Evolutionary conservation across 176 grass and related monocot genomes (phyloP), one percentile per base, ranked within the genome.

Genomic region (Metroxylon sagu): DNA sequence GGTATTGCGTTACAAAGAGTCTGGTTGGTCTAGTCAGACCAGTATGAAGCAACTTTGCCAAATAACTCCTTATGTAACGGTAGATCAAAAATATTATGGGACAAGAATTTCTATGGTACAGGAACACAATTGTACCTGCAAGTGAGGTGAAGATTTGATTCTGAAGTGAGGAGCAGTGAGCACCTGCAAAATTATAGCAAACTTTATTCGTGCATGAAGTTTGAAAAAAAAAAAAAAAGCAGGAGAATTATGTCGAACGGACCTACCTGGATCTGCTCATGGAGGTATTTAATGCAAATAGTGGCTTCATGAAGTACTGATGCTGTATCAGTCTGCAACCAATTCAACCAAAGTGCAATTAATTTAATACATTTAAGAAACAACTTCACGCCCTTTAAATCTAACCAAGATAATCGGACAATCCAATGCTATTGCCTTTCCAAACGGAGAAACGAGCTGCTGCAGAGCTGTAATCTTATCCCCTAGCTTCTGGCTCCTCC

Each of bases 381-480:
- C 35, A 6, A 43, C 8, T 10, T 43, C 35, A 1, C 35, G 3
- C 35, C 35, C 8, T 14, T 43, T 43, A 12, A 0, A 12, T 43
- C 10, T 43, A 12, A 43, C 35, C 35, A 12, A 43, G 12, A 14
- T 14, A 43, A 43, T 43, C 35, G 12, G 12, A 43, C 8, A 43
- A 12, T 14, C 3, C 35, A 43, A 14, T 43, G 8, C 8, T 43
- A 25, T 66, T 49, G 76, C 88, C 88, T 87, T 92, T 23, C 88
- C 88, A 35, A 83, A 92, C 1, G 88, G 88, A 59, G 83, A 92
- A 71, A 92, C 82, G 21, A 92, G 65, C 56, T 85, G 83, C 79
- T 92, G 83, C n/a, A 92, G 76, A 16, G 83, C 73, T 4, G 83
- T 87, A 66, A 92, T 75, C 61, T 78, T 92, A 74, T 82, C 76